Evolutionary conservation across 2,329 filamentous ascomycete species (phyloP).

Genomic region (Fusarium nematophilum): DNA sequence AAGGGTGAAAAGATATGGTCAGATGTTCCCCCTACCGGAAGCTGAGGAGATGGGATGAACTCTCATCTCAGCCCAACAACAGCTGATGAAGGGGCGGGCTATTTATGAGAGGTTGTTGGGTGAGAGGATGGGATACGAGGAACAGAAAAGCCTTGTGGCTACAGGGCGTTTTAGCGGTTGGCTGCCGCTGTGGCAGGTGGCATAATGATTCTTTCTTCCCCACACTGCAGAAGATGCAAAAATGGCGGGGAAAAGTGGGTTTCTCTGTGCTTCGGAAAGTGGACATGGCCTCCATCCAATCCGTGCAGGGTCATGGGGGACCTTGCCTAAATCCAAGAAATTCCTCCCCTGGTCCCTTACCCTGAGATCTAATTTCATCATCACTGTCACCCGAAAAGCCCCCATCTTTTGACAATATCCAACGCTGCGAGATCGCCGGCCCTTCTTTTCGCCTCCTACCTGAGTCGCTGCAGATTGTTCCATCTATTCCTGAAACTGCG

Average conservation of each 20-base stretch:
- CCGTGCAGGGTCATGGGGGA: slow-evolving; percentile 21
- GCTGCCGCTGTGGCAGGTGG: background rate
- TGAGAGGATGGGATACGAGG: background rate
- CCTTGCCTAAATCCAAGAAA: slow-evolving; percentile 28
- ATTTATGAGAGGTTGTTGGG: too few species aligned
- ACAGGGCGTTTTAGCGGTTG: slow-evolving; percentile 24
- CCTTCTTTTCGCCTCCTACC: background rate
- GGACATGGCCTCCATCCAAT: slow-evolving; percentile 6
- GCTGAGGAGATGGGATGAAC: too few species aligned
- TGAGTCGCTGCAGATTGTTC: background rate
- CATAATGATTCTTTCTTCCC: too few species aligned
- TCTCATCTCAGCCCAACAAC: too few species aligned
- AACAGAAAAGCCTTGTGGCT: background rate
- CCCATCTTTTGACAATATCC: background rate
- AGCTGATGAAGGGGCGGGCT: too few species aligned
- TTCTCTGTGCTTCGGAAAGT: slow-evolving; percentile 8
- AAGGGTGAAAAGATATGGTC: too few species aligned
- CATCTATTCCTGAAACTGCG: background rate
- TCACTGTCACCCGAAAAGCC: background rate
- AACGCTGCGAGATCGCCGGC: background rate
- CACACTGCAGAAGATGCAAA: slow-evolving; percentile 18
- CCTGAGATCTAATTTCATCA: slow-evolving; percentile 17
- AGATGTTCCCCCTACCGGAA: too few species aligned
- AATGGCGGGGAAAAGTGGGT: slow-evolving; percentile 27
- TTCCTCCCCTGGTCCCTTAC: slow-evolving; percentile 15